Evolutionary conservation across 768 basidiomycete species (phyloP).

Genomic region (Boletus tylopilopsis): DNA sequence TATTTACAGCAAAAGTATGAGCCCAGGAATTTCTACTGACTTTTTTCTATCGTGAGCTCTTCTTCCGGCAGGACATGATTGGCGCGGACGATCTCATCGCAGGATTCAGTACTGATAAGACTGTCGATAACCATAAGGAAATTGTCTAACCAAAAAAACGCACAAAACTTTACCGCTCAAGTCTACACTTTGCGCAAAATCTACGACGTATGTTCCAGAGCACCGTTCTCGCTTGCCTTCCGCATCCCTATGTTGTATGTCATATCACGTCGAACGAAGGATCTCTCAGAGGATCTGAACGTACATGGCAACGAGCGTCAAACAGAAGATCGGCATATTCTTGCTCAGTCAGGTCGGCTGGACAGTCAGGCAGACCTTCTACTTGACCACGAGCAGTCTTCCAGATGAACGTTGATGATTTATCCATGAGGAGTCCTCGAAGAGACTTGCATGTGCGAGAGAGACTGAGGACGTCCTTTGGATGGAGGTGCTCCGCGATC

Average conservation of each 20-base stretch:
- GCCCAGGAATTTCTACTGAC: background rate
- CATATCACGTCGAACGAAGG: background rate
- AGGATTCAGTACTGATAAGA: background rate
- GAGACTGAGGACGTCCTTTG: background rate
- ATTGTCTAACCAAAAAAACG: background rate
- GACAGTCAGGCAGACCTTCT: slow-evolving; percentile 33
- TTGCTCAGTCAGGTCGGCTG: slow-evolving; percentile 40
- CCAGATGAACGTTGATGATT: background rate
- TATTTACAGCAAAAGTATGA: background rate
- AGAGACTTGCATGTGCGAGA: background rate
- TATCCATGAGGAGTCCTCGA: background rate
- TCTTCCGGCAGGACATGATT: background rate
- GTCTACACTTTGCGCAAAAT: slow-evolving; percentile 7
- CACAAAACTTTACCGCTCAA: background rate
- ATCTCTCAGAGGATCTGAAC: background rate
- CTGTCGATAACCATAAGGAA: background rate
- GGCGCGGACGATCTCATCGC: background rate
- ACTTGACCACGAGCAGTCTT: background rate
- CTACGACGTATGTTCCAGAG: slow-evolving; percentile 11
- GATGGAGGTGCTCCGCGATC: background rate
- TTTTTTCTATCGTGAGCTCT: background rate
- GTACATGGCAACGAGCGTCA: slow-evolving; percentile 18
- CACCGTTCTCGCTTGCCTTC: background rate
- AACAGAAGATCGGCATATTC: slow-evolving; percentile 42
- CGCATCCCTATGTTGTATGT: slow-evolving; percentile 3